Evolutionary conservation across 768 basidiomycete species (phyloP), one percentile per base, ranked within the genome.

Genomic region (Ramaria sp.): DNA sequence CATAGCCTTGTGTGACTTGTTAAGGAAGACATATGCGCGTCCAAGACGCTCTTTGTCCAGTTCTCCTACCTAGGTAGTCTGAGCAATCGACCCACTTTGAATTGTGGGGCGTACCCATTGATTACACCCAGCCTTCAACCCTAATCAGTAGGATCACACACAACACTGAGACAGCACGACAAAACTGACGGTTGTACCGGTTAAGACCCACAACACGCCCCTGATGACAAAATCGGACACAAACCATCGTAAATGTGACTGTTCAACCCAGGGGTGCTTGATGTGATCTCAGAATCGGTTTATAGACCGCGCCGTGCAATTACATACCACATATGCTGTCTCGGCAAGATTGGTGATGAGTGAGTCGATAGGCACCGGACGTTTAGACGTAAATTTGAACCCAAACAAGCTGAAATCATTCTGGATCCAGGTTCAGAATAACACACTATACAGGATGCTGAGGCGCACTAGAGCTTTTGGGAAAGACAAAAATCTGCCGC

Each of bases 11-110:
- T 75, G 74, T 2, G 77, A 78, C 73, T 80, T 82, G 68, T 81
- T 82, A 54, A 83, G 66, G 65, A 84, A 84, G 27, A 81, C 80
- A 65, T 82, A 84, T 17, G 82, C 81, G 47, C 82, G 68, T 1
- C 82, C 82, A 27, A 81, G 70, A 33, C 79, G 68, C 24, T 77
- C 76, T 0, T 73, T 70, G 17, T 77, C 77, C 1, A 81, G 69
- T 63, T 81, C 79, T 1, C 80, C 81, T 17, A 77, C 73, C 76
- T 77, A 37, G 17, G 37, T n/a, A 46, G 22, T 57, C 37, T 55
- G 54, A 38, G 53, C 22, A 45, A 59, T 27, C 38, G 45, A 11
- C 13, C 15, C 34, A 6, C 13, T 37, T 41, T n/a, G 48, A 22
- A 22, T 47, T 43, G 37, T 33, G 34, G 24, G 24, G 57, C 63